Evolutionary conservation across 2,329 filamentous ascomycete species (phyloP), one percentile per base, ranked within the genome.

Genomic region (Orbilia brochopaga): DNA sequence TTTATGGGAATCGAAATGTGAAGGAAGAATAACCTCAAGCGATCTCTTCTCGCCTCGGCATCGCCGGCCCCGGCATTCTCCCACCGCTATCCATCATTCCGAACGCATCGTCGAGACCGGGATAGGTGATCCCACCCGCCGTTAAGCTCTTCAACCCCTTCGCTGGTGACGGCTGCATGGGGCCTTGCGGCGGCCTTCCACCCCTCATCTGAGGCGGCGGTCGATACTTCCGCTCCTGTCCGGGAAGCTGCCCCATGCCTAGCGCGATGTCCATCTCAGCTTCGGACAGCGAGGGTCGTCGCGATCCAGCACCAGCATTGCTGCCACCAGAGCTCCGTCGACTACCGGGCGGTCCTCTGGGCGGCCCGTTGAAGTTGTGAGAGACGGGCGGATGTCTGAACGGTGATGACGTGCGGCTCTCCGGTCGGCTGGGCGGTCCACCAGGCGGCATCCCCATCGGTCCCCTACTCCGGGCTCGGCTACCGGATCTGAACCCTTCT

Each of bases 141-240:
- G 50, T 57, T 23, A 65, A 40, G 10, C 60, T 54, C 51, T 65
- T 72, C 51, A 64, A 30, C 1, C 67, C 67, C n/a, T 42, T 69
- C 52, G 8, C 30, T 30, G n/a, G 55, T 32, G 27, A 35, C 2
- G 53, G 51, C 19, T 30, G 59, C 30, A 53, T 44, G 53, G 37
- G 54, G 6, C 58, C 65, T 8, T 27, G 52, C 10, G 58, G 54
- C 17, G 67, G 55, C 48, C 60, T 51, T 23, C 60, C 60, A 52
- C 67, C 67, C 17, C 60, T 72, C 67, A 65, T 65, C 55, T 72
- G 67, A 21, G 67, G 67, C 35, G 60, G 67, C 30, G 67, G 60
- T 32, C 67, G 50, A 51, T 72, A 72, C 27, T 65, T 72, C 55
- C 67, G 65, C 23, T 72, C 67, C 21, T 57, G 50, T 1, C 67